Evolutionary conservation across 768 basidiomycete genomes (phyloP), one percentile per base, ranked within the genome.

Genomic region (Porphyrellus cyaneotinctus): DNA sequence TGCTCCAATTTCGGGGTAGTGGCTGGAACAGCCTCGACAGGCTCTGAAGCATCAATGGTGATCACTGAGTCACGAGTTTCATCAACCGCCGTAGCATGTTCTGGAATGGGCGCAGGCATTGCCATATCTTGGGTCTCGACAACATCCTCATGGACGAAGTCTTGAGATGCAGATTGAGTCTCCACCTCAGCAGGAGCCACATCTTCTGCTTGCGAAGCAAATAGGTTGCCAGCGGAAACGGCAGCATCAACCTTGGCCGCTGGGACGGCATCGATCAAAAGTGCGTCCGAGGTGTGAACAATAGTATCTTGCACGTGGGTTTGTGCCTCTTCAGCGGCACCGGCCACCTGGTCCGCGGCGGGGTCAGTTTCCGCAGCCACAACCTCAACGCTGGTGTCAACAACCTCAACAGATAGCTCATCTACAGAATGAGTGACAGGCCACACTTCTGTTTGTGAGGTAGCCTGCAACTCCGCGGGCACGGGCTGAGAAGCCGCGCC

Each of bases 391-490:
- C 31, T 23, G 31, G 37, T 30, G 14, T 26, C 56, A 37, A n/a
- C 24, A 13, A 35, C 45, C 43, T 39, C 47, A n/a, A 33, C 43
- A 14, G 24, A 32, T 2, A 35, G 12, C 14, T 10, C 31, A 38
- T 64, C 51, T 17, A 30, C 38, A 18, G 48, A 41, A 13, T 17
- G 31, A 35, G 32, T 2, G 23, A 23, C 22, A 12, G 12, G 24
- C 18, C 24, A 22, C 17, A 8, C 50, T 42, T 54, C 50, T 42
- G 22, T 41, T 17, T 31, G 31, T 31, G 38, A 18, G n/a, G 26
- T 10, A 42, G 20, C n/a, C 42, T 42, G 55, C 38, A 35, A 41
- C 39, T 53, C 59, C 49, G 58, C 42, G 45, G 47, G 14, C 44
- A 42, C 39, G 12, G 44, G 15, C 24, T 50, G 52, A 28, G 24